Conservation (phyloP, 306 rosid genomes). For the Castanospermum australe region DNA sequence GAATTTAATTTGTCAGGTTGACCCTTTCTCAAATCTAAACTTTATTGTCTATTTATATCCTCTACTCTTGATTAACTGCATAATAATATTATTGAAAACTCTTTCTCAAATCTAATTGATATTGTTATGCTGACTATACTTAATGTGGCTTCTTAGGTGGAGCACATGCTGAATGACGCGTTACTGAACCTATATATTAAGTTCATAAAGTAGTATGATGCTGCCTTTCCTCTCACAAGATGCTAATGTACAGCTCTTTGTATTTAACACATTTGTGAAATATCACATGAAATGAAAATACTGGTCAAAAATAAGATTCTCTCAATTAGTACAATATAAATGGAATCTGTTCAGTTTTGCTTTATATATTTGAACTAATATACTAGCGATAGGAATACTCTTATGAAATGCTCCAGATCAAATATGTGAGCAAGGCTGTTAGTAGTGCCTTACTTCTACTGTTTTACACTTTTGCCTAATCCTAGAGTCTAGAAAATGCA, state of each 20-base stretch:
- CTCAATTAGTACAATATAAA: neutral
- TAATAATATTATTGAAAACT: neutral
- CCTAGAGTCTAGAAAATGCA: too few relatives aligned
- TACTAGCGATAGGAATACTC: too few relatives aligned
- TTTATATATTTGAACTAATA: neutral
- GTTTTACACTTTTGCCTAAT: too few relatives aligned
- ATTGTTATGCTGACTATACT: conserved; percentile 28
- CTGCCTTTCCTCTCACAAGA: conserved; percentile 8
- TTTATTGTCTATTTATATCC: conserved; percentile 4
- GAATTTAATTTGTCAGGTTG: neutral
- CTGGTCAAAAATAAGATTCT: neutral
- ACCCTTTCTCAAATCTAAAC: neutral
- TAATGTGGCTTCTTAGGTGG: conserved; percentile 48
- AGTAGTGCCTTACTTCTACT: too few relatives aligned
- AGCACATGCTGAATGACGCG: conserved; percentile 73
- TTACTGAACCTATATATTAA: neutral
- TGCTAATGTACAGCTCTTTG: conserved; percentile 1
- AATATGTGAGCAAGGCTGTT: too few relatives aligned
- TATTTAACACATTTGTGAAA: neutral
- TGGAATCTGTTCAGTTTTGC: neutral
- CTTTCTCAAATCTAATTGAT: neutral
- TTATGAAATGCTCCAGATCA: too few relatives aligned
- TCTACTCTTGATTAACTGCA: neutral
- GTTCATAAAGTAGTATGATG: neutral
- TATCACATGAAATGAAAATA: neutral